Base-by-base conservation (phyloP, 352 stramenopile genomes). In the Blastocystis sp. region DNA sequence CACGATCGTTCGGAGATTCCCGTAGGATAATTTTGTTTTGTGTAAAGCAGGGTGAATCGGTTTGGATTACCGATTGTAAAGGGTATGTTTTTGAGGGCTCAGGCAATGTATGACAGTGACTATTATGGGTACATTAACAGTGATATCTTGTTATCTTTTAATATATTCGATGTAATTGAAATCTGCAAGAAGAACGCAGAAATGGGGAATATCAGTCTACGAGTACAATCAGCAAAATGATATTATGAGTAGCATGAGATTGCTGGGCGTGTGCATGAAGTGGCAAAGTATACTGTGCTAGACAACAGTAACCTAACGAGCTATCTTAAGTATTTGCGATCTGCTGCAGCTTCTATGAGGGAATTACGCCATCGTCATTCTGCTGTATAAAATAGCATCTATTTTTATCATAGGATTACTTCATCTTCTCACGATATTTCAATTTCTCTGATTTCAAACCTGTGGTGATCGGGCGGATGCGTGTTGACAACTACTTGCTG, bases 101-200 rank as follows among this genome's bases (percentile, higher is more conserved):
- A 9, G 16, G 2, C 30, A 18, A n/a, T 65, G 37, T 81, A 24
- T 39, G 43, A 81, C 6, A 81, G 69, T 41, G 69, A 81, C 1
- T 81, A 81, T 41, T 81, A 81, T 41, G 69, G 69, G 3, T 81
- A 81, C 54, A 81, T 81, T 26, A 81, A 81, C 41, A 81, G 69
- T 41, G 69, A 81, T 41, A 81, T 81, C 41, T 26, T 81, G 2
- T 18, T 81, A 18, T 39, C 69, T 64, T 37, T 62, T 18, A 81
- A 81, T 41, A 20, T 81, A 1, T 81, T 81, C 24, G 37, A 81
- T 5, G 4, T 81, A 24, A 3, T 81, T 16, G 69, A 81, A 39
- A 20, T 81, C 34, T 81, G 69, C 50, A 62, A n/a, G 50, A 16
- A 39, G 43, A 81, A 81, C 50, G 69, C 69, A 4, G 69, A 62